Base-by-base conservation (phyloP, 2,329 filamentous ascomycete genomes). In the Fusarium poae region DNA sequence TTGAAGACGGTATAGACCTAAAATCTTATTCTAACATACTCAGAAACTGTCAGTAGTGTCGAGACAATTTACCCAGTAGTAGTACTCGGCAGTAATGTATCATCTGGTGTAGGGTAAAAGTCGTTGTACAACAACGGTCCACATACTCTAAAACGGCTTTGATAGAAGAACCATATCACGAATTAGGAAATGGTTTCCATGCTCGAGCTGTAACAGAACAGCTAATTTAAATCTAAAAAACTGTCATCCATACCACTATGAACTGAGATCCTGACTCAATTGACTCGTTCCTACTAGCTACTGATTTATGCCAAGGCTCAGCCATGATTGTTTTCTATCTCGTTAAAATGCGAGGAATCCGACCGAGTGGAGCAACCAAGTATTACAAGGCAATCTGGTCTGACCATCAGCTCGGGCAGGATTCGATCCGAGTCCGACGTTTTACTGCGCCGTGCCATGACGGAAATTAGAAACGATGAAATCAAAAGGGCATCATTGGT, bases 361-460 rank as follows among this genome's bases (percentile, higher is more conserved):
- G 29, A 52, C 12, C 8, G 16, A 57, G 46, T 27, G 29, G 44
- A 29, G 30, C 7, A 21, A 23, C 9, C 15, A 18, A 54, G 18
- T 16, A 2, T 25, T 16, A 32, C 11, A n/a, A 27, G n/a, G 30
- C 34, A 35, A 49, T 27, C 46, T 40, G 34, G 23, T 25, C 59
- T 68, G 50, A 51, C n/a, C 29, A 54, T 40, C 50, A 42, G 50
- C 46, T 72, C 69, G 66, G 69, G 48, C 43, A 53, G 42, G 37
- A 57, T 25, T 57, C 50, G 35, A 61, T 53, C 69, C 68, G 62
- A 72, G 46, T 44, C 66, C 69, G 56, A 72, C 21, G 21, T 52
- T 48, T 71, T 52, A 71, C 52, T 27, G 34, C 20, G 21, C 42
- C 37, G 43, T 49, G 16, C 29, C 20, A 43, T 49, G 23, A 37